Percentiles rank a stretch among this genome's conserved stretches.
Evolutionary conservation across 805 yeast species (phyloP).

Genomic region (Wickerhamiella cacticola): DNA sequence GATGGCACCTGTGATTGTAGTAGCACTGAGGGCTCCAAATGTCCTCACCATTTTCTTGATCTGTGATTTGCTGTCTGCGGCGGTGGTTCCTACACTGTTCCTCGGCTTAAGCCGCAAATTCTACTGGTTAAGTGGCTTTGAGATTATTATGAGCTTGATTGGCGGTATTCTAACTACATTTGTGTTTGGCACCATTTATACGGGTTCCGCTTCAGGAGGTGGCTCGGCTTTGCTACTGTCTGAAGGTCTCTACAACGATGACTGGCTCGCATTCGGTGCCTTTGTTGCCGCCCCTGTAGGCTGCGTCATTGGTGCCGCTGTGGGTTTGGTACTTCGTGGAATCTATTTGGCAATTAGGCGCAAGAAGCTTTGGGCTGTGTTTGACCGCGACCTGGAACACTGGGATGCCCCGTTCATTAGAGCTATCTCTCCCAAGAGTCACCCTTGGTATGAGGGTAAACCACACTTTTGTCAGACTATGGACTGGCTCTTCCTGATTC

Average conservation of each 20-base stretch:
- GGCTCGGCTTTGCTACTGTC: constrained; percentile 54
- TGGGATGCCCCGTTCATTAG: constrained; percentile 15
- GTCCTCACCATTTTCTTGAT: constrained; percentile 78
- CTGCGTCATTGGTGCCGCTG: constrained; percentile 48
- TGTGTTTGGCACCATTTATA: constrained; percentile 73
- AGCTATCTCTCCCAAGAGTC: constrained; percentile 3
- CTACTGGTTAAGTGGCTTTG: constrained; percentile 65
- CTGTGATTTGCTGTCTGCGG: constrained; percentile 80
- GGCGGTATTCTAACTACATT: constrained; percentile 74
- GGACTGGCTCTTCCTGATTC: constrained; percentile 20
- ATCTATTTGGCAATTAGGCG: constrained; percentile 14
- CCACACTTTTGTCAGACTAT: constrained; percentile 12
- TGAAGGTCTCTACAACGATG: constrained; percentile 58
- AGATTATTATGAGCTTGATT: constrained; percentile 69
- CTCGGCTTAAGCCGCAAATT: constrained; percentile 59
- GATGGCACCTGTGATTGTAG: constrained; percentile 79
- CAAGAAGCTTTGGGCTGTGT: constrained; percentile 16
- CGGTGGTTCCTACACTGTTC: constrained; percentile 73
- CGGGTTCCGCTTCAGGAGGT: constrained; percentile 53
- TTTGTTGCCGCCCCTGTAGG: constrained; percentile 82
- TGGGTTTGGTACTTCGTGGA: constrained; percentile 34
- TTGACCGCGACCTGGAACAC: constrained; percentile 30
- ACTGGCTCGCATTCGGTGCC: constrained; percentile 92
- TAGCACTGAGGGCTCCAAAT: constrained; percentile 72
- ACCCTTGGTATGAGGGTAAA: constrained; percentile 21